Percentiles rank a stretch among this genome's conserved stretches.
Conservation (phyloP, 1,284 basidiomycete species). For the Naganishia cerealis region DNA sequence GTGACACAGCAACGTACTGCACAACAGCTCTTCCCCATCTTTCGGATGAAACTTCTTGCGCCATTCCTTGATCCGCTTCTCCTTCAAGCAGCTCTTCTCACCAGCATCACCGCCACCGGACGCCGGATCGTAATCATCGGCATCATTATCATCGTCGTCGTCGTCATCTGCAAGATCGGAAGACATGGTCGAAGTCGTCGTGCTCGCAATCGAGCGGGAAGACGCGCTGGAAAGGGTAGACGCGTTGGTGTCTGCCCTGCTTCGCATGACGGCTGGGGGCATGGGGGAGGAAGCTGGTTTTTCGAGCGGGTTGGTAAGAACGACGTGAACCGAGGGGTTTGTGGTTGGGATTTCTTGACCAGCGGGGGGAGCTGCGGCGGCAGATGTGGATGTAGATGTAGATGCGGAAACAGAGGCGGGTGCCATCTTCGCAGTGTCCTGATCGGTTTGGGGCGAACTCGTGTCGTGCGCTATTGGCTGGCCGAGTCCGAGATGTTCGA, state of each 20-base stretch:
- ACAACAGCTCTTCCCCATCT: constrained; percentile 35
- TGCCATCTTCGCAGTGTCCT: neutral
- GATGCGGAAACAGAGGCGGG: neutral
- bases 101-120: constrained; percentile 4
- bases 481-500: constrained; percentile 18
- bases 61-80: constrained; percentile 38
- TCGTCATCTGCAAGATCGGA: neutral
- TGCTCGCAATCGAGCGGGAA: constrained; percentile 9
- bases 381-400: neutral
- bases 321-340: constrained; percentile 18
- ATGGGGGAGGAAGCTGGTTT: neutral
- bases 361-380: neutral
- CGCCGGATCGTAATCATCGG: constrained; percentile 27
- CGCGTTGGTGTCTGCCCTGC: constrained; percentile 11
- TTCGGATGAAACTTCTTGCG: constrained; percentile 33
- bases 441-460: neutral
- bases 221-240: constrained; percentile 3
- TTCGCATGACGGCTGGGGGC: neutral
- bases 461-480: constrained; percentile 4
- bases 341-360: constrained; percentile 18
- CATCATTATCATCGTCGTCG: constrained; percentile 18
- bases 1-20: constrained; percentile 30
- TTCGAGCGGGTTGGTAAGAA: constrained; percentile 7
- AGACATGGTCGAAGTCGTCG: constrained; percentile 8
- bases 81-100: constrained; percentile 30